Evolutionary conservation across 805 yeast species (phyloP).

Genomic region (Teunomyces barrocoloradensis): DNA sequence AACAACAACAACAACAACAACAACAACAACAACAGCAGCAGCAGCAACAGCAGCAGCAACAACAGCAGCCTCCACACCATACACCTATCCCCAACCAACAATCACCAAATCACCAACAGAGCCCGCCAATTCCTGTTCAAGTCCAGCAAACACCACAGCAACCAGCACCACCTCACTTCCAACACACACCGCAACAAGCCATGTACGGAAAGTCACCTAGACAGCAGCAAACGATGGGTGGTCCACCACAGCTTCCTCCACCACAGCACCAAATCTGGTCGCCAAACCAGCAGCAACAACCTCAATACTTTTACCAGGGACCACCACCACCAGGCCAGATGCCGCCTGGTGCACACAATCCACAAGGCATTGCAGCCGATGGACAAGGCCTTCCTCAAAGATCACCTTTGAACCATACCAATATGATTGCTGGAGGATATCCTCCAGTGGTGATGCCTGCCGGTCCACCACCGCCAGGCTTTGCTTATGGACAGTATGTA

Average conservation of each 20-base stretch:
- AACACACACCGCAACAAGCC: constrained; percentile 10
- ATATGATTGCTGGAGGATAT: constrained; percentile 16
- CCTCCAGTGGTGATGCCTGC: constrained; percentile 14
- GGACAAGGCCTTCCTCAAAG: constrained; percentile 12
- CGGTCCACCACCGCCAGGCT: constrained; percentile 32
- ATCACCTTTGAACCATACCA: constrained; percentile 23
- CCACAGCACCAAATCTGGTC: constrained; percentile 30
- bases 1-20: constrained; percentile 5
- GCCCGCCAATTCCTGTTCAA: constrained; percentile 1
- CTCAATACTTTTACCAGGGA: constrained; percentile 21
- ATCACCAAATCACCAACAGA: constrained; percentile 4
- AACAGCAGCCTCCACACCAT: constrained; percentile 6
- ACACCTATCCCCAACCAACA: constrained; percentile 5
- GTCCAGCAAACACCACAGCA: constrained; percentile 8
- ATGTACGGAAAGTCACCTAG: constrained; percentile 13
- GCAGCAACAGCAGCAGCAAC: constrained; percentile 1
- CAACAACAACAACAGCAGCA: constrained; percentile 6
- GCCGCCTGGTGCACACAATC: constrained; percentile 7
- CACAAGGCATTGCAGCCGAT: constrained; percentile 4
- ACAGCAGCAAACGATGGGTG: constrained; percentile 13
- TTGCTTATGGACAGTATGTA: constrained; percentile 36
- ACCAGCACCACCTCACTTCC: constrained; percentile 7
- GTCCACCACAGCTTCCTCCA: constrained; percentile 23
- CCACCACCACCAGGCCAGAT: constrained; percentile 13
- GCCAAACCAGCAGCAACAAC: constrained; percentile 14